Base-by-base conservation (phyloP, 192 early-diverging fungal species). In the Coemansia sp. region DNA sequence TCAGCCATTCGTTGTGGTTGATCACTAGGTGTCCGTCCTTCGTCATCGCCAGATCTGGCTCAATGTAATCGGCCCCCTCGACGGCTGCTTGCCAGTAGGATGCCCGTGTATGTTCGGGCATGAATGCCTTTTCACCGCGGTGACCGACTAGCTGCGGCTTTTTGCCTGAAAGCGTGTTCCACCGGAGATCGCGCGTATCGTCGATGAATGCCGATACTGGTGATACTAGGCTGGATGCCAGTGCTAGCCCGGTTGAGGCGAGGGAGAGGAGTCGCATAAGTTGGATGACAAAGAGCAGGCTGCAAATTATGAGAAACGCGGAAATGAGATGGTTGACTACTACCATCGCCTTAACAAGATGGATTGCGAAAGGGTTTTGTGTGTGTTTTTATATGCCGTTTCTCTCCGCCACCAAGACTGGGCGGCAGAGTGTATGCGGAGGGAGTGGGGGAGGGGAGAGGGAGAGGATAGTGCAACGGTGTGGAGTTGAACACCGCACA, bases 41-140 rank as follows among this genome's bases (percentile, higher is more conserved):
- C 46, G 82, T 76, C 54, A 84, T 47, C 4, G 62, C 73, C 22
- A 84, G 60, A 25, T 84, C 82, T 0, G 82, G 76, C 69, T 84
- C 82, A 5, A 84, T 84, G 41, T 65, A 79, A 40, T 84, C 82
- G 1, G 70, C 82, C 15, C 67, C 63, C 32, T 84, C 82, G 6
- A 84, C 57, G 19, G 73, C 82, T 0, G 82, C 82, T 54, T 84
- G 82, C 76, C 76, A 84, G 65, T 76, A 79, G 7, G 82, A 84
- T 2, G 63, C 82, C 9, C 65, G 62, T 0, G 82, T 60, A 47
- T 84, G 82, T 37, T 84, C 82, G 3, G 82, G 82, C 73, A 84
- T 68, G 41, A 84, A 84, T 2, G 82, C 68, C 67, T 84, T 84
- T 64, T 84, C 82, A 45, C 82, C 82, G 17, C 82, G 82, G 45